Base-by-base conservation (phyloP, 2,329 filamentous ascomycete genomes). In the Microdochium trichocladiopsis region DNA sequence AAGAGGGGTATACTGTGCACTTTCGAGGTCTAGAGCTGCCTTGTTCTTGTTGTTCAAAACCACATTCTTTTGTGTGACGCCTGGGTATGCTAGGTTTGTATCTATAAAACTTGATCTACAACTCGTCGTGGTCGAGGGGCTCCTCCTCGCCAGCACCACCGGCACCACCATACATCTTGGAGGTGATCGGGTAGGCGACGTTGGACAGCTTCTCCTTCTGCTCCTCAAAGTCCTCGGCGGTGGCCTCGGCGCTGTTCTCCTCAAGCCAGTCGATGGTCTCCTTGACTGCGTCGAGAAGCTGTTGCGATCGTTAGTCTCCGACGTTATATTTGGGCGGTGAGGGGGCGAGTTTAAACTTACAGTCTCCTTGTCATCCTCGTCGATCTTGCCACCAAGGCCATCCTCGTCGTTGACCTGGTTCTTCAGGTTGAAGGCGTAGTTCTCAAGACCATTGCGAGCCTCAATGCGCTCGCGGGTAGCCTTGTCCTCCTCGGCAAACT, bases 401-500 rank as follows among this genome's bases (percentile, higher is more conserved):
- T 96, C 91, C 63, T 95, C 88, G 59, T 99, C 94, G 72, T 92
- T 93, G 78, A 91, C 87, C 81, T 97, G 94, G 88, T 96, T 97
- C 89, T 97, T 97, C 64, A 99, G 80, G 79, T 83, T 93, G 84
- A 95, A 97, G 63, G 91, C 91, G 77, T 97, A 99, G 86, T 97
- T 97, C 85, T 99, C 94, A 56, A 99, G 88, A 63, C 86, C 84
- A 76, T 99, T 97, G 69, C 93, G 88, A 63, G 92, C 87, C 79
- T 96, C 92, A 63, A 99, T 96, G 77, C 92, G 92, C 79, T 94
- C 90, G 70, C 91, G 90, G 67, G 90, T 95, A 58, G 92, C 92
- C 85, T 97, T 97, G 80, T 99, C 94, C 77, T 97, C 94, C 74
- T 99, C 94, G 68, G 94, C 94, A 71, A 92, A 97, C 78, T 96